Percentiles rank a stretch among this genome's conserved stretches.
Conservation (phyloP, 176 grass and related monocot genomes). For the Thalia dealbata region DNA sequence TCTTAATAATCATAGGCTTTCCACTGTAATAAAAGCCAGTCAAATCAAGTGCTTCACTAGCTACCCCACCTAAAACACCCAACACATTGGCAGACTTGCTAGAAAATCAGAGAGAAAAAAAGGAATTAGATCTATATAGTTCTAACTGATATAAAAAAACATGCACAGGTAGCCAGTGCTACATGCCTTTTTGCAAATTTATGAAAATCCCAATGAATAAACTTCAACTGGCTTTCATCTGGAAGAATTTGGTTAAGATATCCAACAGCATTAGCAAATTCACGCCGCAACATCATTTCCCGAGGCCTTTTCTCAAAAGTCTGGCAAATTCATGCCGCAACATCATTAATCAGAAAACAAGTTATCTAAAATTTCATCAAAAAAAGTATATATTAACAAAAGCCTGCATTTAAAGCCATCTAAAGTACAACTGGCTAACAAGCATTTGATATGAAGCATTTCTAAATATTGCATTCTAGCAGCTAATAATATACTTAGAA, state of each 20-base stretch:
- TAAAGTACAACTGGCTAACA: background rate
- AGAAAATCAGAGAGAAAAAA: conserved; percentile 6
- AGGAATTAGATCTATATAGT: conserved; percentile 31
- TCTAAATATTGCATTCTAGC: background rate
- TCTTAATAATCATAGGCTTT: conserved; percentile 57
- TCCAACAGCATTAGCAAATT: conserved; percentile 77
- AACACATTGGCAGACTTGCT: conserved; percentile 97
- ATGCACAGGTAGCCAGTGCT: too few species aligned
- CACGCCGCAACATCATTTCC: conserved; percentile 98
- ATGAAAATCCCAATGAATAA: conserved; percentile 99
- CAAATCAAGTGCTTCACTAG: conserved; percentile 71
- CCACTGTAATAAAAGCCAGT: conserved; percentile 94
- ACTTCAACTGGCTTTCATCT: conserved; percentile 76
- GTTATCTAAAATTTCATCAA: background rate
- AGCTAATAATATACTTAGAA: background rate
- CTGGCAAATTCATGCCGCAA: conserved; percentile 89
- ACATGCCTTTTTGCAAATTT: conserved; percentile 91
- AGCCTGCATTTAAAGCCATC: background rate
- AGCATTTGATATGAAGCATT: background rate
- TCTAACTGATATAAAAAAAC: background rate
- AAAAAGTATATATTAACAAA: too few species aligned
- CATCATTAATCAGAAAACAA: conserved; percentile 36
- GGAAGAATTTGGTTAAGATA: conserved; percentile 95
- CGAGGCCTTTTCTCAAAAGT: conserved; percentile 98
- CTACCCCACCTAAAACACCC: conserved; percentile 87